Conservation (phyloP, 1,284 basidiomycete species). For the Ganoderma leucocontextum region DNA sequence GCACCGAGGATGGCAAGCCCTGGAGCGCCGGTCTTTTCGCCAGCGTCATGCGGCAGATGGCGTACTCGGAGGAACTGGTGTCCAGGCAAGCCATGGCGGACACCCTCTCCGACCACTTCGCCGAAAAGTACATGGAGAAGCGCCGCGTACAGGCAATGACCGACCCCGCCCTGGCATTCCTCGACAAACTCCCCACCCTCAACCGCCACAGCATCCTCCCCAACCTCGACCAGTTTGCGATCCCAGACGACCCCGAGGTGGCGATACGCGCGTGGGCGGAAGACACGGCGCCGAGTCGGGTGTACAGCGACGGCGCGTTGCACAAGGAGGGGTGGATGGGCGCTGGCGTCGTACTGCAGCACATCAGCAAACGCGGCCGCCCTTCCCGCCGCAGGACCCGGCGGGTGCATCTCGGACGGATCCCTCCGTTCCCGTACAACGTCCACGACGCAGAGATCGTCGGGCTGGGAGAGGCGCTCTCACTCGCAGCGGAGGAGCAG, state of each 20-base stretch:
- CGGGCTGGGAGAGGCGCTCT: conserved; percentile 1
- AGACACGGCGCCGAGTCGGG: not conserved
- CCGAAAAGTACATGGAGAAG: conserved; percentile 4
- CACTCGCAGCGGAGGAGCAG: conserved; percentile 2
- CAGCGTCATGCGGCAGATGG: not conserved
- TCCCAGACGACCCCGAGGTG: not conserved
- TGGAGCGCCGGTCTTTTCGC: not conserved
- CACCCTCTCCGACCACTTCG: not conserved
- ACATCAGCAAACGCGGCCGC: no score
- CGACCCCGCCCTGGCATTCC: not conserved
- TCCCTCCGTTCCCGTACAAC: conserved; percentile 9
- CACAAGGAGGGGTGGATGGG: not conserved
- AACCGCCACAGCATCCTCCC: not conserved
- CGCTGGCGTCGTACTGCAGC: not conserved
- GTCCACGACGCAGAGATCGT: conserved; percentile 8
- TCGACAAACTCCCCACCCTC: conserved; percentile 1
- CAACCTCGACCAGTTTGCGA: not conserved
- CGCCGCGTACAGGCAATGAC: conserved; percentile 6
- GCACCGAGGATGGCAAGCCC: not conserved
- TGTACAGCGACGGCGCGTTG: conserved; percentile 9
- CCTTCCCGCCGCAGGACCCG: not conserved
- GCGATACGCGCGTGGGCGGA: conserved; percentile 1
- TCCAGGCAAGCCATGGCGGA: not conserved
- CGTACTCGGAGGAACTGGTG: conserved; percentile 2
- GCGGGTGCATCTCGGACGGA: conserved; percentile 1